A percentile compares a stretch with the other conserved stretches of the same genome.
Evolutionary conservation across 371 early-diverging fungal genomes (phyloP).

Genomic region (Mucor lusitanicus): DNA sequence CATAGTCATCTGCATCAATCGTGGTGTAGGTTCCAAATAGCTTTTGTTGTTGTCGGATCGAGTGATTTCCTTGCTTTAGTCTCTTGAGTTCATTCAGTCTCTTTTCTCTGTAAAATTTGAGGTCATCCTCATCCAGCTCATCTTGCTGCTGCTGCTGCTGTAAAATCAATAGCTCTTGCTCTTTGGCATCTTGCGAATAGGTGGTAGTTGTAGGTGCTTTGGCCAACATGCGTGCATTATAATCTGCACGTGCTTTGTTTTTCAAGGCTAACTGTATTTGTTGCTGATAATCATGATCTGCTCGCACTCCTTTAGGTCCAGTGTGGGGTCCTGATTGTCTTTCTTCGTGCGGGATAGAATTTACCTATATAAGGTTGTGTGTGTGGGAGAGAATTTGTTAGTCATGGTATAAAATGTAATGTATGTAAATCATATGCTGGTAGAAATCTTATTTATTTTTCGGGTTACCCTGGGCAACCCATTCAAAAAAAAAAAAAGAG

Average conservation of each 20-base stretch:
- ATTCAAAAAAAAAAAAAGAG: neutral
- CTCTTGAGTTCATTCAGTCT: conserved; percentile 41
- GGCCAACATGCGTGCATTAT: conserved; percentile 44
- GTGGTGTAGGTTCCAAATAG: conserved; percentile 46
- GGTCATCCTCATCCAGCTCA: conserved; percentile 34
- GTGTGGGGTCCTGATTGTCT: conserved; percentile 48
- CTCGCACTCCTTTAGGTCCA: conserved; percentile 62
- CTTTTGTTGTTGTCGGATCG: conserved; percentile 28
- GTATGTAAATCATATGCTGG: conserved; percentile 2
- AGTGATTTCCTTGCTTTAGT: conserved; percentile 20
- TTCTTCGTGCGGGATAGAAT: conserved; percentile 2
- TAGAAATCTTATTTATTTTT: neutral
- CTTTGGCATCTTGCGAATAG: conserved; percentile 36
- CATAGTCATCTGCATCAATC: conserved; percentile 46
- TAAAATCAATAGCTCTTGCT: conserved; percentile 28
- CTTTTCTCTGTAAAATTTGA: conserved; percentile 39
- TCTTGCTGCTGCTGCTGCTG: conserved; percentile 28
- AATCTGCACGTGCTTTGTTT: conserved; percentile 23
- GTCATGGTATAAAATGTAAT: neutral
- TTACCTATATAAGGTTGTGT: conserved; percentile 8
- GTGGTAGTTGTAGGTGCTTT: conserved; percentile 52
- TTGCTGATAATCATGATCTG: conserved; percentile 51
- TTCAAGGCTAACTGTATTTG: conserved; percentile 29
- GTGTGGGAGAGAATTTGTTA: conserved; percentile 3
- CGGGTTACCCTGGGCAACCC: neutral